Base-by-base conservation (phyloP, 805 yeast genomes). In the Danielozyma ontarioensis region DNA sequence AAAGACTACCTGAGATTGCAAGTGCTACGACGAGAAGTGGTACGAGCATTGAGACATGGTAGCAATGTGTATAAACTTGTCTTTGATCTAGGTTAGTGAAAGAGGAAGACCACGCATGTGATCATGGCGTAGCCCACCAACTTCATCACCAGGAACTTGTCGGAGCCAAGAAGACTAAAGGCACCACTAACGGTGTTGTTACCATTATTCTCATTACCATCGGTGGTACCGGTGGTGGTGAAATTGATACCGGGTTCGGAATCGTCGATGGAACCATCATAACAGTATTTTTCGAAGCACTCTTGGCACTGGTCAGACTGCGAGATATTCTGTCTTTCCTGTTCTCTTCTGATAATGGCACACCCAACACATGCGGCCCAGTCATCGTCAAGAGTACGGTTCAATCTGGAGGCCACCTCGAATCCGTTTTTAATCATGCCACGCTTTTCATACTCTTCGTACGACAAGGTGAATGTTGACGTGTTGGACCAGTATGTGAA, bases 181-280 rank as follows among this genome's bases (percentile, higher is more conserved):
- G 8, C 22, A 6, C 6, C 10, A 10, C 22, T 19, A 6, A 19
- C 22, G 22, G 22, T 19, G 22, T 10, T 6, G 22, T 19, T 19
- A 10, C 22, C 22, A 10, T 19, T 47, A 10, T 43, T 49, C 17
- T 55, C 52, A 3, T 34, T 39, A 2, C 44, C 60, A 18, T 48
- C 46, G 15, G 69, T 62, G 29, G 61, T 44, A 19, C 74, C 74
- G 14, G 53, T 48, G 2, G 52, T 48, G 15, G 73, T 68, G 48
- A 62, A 68, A 43, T 64, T 62, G 32, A 65, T 52, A 41, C 45
- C 49, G 2, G 53, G 44, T 16, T 19, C 22, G 8, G 10, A 10
- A 14, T 33, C 37, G 3, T 26, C 25, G 14, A 22, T 17, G 29
- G 38, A 36, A 6, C 60, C 60, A 28, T 53, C 45, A 59, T 59